Percentiles rank a stretch among this genome's conserved stretches.
These are phyloP conservation scores for Neospermospora avenae DNA, from an alignment of 2,329 filamentous ascomycete species.

Conservation along the genomic window DNA sequence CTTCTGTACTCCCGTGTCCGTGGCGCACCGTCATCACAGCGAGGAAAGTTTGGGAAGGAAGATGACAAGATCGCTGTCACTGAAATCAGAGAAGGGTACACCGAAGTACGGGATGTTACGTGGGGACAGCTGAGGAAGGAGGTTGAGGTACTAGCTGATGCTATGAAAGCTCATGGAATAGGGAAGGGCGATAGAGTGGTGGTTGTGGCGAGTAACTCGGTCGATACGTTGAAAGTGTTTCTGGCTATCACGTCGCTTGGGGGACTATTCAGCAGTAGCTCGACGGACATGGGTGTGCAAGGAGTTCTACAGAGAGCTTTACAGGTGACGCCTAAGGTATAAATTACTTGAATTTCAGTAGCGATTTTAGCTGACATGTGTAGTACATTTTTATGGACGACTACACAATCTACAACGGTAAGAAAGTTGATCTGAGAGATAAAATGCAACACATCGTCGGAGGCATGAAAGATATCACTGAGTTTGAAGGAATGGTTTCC, in stretches of 20 bases:
- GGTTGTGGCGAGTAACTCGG: slow-evolving; percentile 69
- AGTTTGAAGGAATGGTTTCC: slow-evolving; percentile 62
- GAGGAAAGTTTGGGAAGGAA: slow-evolving; percentile 61
- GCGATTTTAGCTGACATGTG: neutral
- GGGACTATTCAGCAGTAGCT: slow-evolving; percentile 70
- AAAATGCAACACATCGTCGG: slow-evolving; percentile 67
- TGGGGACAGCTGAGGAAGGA: slow-evolving; percentile 63
- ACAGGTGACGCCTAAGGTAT: slow-evolving; percentile 69
- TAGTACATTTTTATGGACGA: slow-evolving; percentile 82
- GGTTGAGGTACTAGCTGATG: slow-evolving; percentile 59
- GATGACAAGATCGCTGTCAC: slow-evolving; percentile 68
- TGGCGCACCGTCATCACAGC: slow-evolving; percentile 41
- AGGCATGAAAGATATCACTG: slow-evolving; percentile 57
- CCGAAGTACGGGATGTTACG: slow-evolving; percentile 53
- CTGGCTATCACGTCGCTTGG: slow-evolving; percentile 69
- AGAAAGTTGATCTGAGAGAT: slow-evolving; percentile 63
- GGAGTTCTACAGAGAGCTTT: slow-evolving; percentile 71
- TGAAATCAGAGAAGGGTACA: slow-evolving; percentile 64
- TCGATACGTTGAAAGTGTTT: slow-evolving; percentile 71
- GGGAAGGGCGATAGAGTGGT: slow-evolving; percentile 71
- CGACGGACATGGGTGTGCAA: slow-evolving; percentile 79
- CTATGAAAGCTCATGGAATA: slow-evolving; percentile 64
- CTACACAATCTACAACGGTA: slow-evolving; percentile 74
- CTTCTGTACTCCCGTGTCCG: slow-evolving; percentile 58
- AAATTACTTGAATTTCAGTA: slow-evolving; percentile 9